These are phyloP conservation scores for Erysimum cheiri DNA, from an alignment of 441 rosid species.

Conservation along the genomic window DNA sequence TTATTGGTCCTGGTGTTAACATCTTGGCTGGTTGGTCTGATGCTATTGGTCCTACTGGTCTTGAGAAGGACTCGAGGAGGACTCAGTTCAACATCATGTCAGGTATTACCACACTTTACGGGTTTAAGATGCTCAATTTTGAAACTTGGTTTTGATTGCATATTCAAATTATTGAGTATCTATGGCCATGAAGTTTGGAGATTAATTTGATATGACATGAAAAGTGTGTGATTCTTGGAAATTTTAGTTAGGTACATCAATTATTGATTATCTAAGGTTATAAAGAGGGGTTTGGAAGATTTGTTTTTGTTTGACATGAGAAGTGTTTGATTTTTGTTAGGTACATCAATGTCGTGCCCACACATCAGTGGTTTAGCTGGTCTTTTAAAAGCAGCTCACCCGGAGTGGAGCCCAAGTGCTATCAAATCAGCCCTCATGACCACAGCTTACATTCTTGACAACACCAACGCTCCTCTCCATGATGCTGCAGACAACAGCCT, in stretches of 20 bases:
- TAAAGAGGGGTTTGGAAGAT: background rate
- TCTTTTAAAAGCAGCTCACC: conserved; percentile 64
- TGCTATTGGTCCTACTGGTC: conserved; percentile 79
- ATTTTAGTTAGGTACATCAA: background rate
- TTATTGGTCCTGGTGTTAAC: conserved; percentile 93
- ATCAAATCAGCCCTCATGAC: conserved; percentile 76
- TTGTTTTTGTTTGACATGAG: conserved; percentile 3
- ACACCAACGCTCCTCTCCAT: conserved; percentile 55
- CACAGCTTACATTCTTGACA: conserved; percentile 61
- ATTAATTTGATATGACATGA: background rate
- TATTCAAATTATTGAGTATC: background rate
- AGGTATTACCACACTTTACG: conserved; percentile 50
- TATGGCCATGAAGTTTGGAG: background rate
- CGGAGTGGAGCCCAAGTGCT: conserved; percentile 75
- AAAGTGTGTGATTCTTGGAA: background rate
- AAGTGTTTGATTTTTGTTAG: conserved; percentile 37
- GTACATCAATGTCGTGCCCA: conserved; percentile 83
- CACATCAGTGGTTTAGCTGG: conserved; percentile 75
- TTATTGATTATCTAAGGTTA: background rate
- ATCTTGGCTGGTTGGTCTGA: conserved; percentile 85
- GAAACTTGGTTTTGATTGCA: background rate
- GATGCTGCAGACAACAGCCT: conserved; percentile 56
- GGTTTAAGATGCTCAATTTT: conserved; percentile 1
- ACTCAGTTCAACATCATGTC: conserved; percentile 79
- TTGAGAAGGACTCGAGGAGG: conserved; percentile 66